Base-by-base conservation (phyloP, 768 basidiomycete species). In the Kwoniella dendrophila region DNA sequence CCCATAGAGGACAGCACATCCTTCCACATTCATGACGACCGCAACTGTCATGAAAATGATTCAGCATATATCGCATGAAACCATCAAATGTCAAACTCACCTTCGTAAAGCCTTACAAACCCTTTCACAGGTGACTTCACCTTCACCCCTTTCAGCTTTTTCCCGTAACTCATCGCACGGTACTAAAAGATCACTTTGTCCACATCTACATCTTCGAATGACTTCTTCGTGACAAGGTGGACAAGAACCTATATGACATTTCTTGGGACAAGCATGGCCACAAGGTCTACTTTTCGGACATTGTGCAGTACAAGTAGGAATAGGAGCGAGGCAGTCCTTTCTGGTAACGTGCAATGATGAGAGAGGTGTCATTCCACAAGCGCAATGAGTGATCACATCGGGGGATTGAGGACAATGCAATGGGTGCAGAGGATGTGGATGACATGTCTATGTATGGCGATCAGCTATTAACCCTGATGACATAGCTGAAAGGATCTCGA, bases 1-100 rank as follows among this genome's bases (percentile, higher is more conserved):
- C 81, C 0, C 92, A 88, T 0, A 97, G 84, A 0, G 96, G 94
- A 71, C 96, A 99, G 75, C 96, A 98, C 29, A 88, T 62, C 3
- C 93, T 84, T 18, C 83, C 82, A 74, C 96, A 98, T 64, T 88
- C 87, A 71, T 99, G 96, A 22, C 87, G 82, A 0, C 94, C 91
- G 73, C 96, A 98, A 7, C 73, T 76, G 24, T 3, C 5, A 20
- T 3, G 18, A 30, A 3, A 18, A 18, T n/a, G 29, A 14, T 32
- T 47, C 50, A 54, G 18, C 44, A 24, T 43, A 26, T 4, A 59
- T 36, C 29, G 11, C 22, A 20, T 49, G 2, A 47, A 24, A 26
- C 22, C 10, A 1, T 4, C 3, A 57, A 24, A 57, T 40, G 12
- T 6, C 1, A n/a, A 26, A 71, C 72, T 61, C 58, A 72, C 68